Evolutionary conservation across 371 early-diverging fungal species (phyloP).

Genomic region (Mortierella sp.): DNA sequence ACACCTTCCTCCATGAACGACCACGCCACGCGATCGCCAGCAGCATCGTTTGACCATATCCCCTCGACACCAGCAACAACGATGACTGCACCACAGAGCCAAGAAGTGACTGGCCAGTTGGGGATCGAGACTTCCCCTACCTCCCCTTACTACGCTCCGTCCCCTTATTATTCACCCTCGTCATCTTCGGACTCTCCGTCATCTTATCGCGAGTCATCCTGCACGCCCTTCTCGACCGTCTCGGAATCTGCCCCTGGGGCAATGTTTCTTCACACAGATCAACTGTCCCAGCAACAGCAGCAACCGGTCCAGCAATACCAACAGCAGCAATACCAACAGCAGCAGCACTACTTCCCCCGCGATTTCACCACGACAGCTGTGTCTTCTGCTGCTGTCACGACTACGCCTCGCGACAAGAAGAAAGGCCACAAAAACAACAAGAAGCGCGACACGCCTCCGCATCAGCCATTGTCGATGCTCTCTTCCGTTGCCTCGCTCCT

Average conservation of each 20-base stretch:
- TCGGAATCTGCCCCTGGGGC: neutral
- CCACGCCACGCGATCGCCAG: neutral
- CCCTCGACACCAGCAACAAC: neutral
- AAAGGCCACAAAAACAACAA: neutral
- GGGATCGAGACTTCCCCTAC: neutral
- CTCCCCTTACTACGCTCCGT: neutral
- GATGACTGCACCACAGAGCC: neutral
- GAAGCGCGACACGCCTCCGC: neutral
- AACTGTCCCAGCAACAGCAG: neutral
- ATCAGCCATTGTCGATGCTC: slow-evolving; percentile 8
- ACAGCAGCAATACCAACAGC: neutral
- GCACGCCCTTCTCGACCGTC: neutral
- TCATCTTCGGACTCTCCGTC: slow-evolving; percentile 5
- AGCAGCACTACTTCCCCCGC: neutral
- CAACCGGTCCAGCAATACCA: neutral
- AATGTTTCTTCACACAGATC: neutral
- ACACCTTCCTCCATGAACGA: neutral
- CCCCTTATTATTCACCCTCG: neutral
- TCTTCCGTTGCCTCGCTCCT: slow-evolving; percentile 3
- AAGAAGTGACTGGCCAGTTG: neutral
- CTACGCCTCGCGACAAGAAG: neutral
- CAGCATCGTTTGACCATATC: neutral
- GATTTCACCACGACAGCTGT: neutral
- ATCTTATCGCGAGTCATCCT: neutral
- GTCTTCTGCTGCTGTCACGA: neutral